A percentile compares a stretch with the other conserved stretches of the same genome.
phyloP scores from a whole-genome alignment of 352 stramenopile genomes.

The Globisporangium paroecandrum region DNA sequence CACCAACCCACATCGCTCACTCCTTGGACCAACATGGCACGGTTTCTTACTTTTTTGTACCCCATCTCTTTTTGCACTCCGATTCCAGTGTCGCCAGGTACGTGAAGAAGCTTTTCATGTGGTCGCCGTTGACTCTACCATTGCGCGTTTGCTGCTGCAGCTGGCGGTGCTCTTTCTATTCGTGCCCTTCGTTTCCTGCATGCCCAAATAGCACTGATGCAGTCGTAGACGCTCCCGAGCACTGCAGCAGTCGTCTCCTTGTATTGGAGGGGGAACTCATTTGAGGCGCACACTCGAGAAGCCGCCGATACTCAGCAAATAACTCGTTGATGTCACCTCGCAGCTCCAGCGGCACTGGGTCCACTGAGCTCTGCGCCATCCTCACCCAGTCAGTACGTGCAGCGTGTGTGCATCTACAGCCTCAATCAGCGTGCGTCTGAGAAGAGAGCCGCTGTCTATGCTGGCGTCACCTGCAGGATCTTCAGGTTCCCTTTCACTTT shows the following conservation, averaged over 20 bases:
- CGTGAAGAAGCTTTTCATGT: background rate
- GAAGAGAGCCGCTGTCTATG: background rate
- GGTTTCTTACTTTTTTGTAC: background rate
- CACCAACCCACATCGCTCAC: background rate
- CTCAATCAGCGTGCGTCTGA: background rate
- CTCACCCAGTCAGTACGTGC: background rate
- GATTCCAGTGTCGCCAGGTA: background rate
- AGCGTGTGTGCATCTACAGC: background rate
- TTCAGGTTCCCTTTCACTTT: background rate
- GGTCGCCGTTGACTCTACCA: too few relatives aligned
- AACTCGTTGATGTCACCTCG: conserved; percentile 3
- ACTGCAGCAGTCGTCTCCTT: background rate
- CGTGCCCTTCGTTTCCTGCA: background rate
- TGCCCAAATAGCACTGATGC: too few relatives aligned
- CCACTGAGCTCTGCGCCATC: conserved; percentile 5
- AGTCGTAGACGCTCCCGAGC: background rate
- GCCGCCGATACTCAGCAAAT: conserved; percentile 4
- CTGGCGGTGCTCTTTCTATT: background rate
- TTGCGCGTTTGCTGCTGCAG: background rate
- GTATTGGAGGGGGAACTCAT: background rate
- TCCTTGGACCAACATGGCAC: background rate
- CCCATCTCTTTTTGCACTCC: background rate
- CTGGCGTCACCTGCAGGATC: background rate
- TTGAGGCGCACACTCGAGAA: background rate
- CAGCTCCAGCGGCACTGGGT: conserved; percentile 3